These are phyloP conservation scores for Lupinus albus DNA, from an alignment of 306 rosid species.

Conservation along the genomic window DNA sequence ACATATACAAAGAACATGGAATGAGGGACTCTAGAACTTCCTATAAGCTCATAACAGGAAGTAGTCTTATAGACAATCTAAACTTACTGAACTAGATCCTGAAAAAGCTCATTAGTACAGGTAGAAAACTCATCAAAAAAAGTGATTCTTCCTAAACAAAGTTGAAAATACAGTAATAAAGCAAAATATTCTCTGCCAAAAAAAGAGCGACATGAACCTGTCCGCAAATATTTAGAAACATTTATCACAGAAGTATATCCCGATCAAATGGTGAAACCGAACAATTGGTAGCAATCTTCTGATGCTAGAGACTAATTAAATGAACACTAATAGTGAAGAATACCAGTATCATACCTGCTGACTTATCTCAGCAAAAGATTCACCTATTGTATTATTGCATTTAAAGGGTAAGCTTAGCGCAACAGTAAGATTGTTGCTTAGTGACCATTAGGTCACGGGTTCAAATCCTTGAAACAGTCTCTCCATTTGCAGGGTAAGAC, in stretches of 20 bases:
- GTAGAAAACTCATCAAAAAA: background rate
- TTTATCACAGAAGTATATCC: slow-evolving; percentile 2
- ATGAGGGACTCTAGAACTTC: background rate
- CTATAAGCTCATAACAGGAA: slow-evolving; percentile 5
- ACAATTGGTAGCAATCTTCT: slow-evolving; percentile 1
- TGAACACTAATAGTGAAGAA: slow-evolving; percentile 5
- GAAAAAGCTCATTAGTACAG: slow-evolving; percentile 9
- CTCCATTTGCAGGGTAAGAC: no score
- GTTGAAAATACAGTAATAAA: slow-evolving; percentile 10
- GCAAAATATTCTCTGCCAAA: slow-evolving; percentile 3
- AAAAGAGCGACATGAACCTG: background rate
- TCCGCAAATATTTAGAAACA: background rate
- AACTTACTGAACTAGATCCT: slow-evolving; percentile 10
- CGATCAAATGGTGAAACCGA: background rate
- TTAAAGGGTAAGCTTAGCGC: no score
- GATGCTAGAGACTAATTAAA: slow-evolving; percentile 14
- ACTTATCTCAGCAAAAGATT: slow-evolving; percentile 19
- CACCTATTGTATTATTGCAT: background rate
- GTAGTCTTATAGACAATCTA: background rate
- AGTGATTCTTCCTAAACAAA: slow-evolving; percentile 8
- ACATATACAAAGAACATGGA: slow-evolving; percentile 33
- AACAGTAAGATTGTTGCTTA: no score
- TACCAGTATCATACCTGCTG: background rate
- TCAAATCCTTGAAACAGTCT: no score
- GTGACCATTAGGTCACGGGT: no score